Conservation (phyloP, 495 filamentous ascomycete species). For the Neurospora sp. region DNA sequence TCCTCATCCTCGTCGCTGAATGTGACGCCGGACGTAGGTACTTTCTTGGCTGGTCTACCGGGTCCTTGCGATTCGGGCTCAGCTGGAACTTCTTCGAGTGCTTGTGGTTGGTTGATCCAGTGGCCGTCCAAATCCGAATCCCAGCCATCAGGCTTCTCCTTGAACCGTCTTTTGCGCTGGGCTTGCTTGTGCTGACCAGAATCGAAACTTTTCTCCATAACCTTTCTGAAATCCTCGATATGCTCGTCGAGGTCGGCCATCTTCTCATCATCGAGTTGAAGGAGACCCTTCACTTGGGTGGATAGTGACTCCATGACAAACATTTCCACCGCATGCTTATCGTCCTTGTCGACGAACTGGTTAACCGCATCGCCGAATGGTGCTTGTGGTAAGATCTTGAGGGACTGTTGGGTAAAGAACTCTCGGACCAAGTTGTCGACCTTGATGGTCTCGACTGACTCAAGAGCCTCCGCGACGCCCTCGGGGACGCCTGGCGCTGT, state of each 20-base stretch:
- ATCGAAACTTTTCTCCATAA: slow-evolving; percentile 62
- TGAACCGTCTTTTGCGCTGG: slow-evolving; percentile 42
- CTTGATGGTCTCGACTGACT: slow-evolving; percentile 63
- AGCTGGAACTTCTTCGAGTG: slow-evolving; percentile 40
- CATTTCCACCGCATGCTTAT: slow-evolving; percentile 82
- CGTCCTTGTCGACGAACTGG: slow-evolving; percentile 91
- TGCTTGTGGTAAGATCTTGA: slow-evolving; percentile 84
- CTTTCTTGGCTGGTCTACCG: slow-evolving; percentile 14
- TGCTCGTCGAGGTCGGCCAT: slow-evolving; percentile 47
- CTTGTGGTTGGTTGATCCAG: slow-evolving; percentile 73
- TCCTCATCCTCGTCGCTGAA: slow-evolving; percentile 27
- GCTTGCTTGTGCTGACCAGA: slow-evolving; percentile 54
- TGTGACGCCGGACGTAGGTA: slow-evolving; percentile 4
- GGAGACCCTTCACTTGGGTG: slow-evolving; percentile 64
- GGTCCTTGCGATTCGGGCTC: slow-evolving; percentile 30
- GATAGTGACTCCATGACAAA: slow-evolving; percentile 77
- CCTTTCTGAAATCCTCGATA: slow-evolving; percentile 60
- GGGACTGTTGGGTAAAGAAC: slow-evolving; percentile 69
- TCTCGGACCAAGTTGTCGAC: slow-evolving; percentile 82
- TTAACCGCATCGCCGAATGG: slow-evolving; percentile 87
- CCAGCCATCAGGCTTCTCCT: slow-evolving; percentile 74
- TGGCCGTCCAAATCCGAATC: slow-evolving; percentile 74
- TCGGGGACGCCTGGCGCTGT: slow-evolving; percentile 35
- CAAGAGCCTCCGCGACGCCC: slow-evolving; percentile 47
- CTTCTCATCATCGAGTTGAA: slow-evolving; percentile 58